Evolutionary conservation across 108 stramenopile genomes (phyloP).

Genomic region (Poteriospumella lacustris): DNA sequence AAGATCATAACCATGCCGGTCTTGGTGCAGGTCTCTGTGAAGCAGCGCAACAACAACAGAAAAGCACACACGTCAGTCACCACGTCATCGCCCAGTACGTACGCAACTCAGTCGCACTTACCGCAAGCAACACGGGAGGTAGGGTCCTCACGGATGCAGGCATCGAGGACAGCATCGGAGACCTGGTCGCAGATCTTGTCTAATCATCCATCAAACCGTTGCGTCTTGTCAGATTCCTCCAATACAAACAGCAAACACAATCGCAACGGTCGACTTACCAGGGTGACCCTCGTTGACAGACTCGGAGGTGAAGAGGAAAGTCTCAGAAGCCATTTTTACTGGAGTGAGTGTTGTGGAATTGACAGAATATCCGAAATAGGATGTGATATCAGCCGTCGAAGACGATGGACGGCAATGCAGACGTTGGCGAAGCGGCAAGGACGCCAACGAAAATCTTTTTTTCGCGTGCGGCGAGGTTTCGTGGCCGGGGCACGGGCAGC

Average conservation of each 20-base stretch:
- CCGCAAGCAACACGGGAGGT: constrained; percentile 81
- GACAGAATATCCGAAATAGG: no score
- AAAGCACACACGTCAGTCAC: neutral
- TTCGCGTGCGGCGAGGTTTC: no score
- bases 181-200: constrained; percentile 96
- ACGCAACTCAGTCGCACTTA: neutral
- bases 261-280: constrained; percentile 30
- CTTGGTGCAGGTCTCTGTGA: constrained; percentile 82
- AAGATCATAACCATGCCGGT: constrained; percentile 96
- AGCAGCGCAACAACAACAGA: neutral
- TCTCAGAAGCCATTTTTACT: constrained; percentile 31
- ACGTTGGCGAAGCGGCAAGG: no score
- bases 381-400: no score
- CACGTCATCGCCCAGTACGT: neutral
- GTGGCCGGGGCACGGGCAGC: no score
- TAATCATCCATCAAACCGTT: neutral
- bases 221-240: neutral
- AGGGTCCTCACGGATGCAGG: constrained; percentile 83
- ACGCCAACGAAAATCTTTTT: no score
- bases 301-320: constrained; percentile 85
- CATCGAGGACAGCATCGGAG: constrained; percentile 90
- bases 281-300: constrained; percentile 97
- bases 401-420: no score
- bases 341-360: neutral
- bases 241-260: neutral